Conservation (phyloP, 257 asterid genomes). For the Nicotiana attenuata region DNA sequence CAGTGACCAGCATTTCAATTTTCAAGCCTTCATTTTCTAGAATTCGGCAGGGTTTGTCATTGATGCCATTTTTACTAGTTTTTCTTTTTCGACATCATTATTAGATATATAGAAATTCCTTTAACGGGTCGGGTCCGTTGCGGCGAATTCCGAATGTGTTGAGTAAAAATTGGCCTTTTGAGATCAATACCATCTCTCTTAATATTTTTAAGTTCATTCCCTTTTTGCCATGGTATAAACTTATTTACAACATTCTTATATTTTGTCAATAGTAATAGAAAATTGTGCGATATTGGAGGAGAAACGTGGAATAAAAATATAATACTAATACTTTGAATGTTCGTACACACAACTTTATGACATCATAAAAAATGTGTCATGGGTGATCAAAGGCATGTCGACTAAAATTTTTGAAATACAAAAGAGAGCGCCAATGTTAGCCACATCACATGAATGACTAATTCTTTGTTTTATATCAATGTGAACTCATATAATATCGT, state of each 20-base stretch:
- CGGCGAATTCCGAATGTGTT: too few relatives aligned
- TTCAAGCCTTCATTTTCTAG: slow-evolving; percentile 4
- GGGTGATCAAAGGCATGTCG: neutral
- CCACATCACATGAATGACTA: neutral
- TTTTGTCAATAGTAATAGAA: neutral
- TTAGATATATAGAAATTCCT: neutral
- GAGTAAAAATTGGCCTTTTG: too few relatives aligned
- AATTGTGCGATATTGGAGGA: neutral
- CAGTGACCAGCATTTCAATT: neutral
- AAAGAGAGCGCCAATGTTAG: neutral
- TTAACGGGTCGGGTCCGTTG: neutral
- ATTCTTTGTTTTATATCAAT: neutral
- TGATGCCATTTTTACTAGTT: neutral
- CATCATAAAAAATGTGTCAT: slow-evolving; percentile 1
- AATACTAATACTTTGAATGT: neutral
- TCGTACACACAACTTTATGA: neutral
- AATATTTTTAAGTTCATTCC: neutral
- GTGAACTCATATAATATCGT: neutral
- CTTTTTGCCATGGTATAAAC: neutral
- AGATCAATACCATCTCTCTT: neutral
- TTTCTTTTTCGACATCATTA: neutral
- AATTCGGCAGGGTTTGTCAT: neutral
- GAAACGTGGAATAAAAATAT: neutral
- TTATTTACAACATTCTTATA: neutral
- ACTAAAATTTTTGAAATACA: neutral